phyloP scores from a whole-genome alignment of 208 protist species.

The Trypanosoma rangeli region DNA sequence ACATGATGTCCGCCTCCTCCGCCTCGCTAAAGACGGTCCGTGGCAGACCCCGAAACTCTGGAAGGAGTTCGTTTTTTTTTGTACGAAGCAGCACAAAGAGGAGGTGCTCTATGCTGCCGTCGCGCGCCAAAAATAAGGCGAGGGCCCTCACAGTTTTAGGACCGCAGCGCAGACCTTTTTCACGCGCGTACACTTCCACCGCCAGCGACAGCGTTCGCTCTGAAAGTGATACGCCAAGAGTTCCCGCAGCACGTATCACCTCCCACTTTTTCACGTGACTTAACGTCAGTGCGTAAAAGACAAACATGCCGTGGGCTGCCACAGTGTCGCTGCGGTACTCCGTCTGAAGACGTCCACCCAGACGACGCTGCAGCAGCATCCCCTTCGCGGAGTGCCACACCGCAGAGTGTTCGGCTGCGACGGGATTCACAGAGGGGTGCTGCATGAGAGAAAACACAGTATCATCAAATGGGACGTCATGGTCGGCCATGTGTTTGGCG shows the following conservation, averaged over 20 bases:
- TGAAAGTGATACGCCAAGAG: conserved; percentile 26
- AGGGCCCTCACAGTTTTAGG: conserved; percentile 63
- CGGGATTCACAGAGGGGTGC: conserved; percentile 67
- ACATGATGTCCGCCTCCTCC: conserved; percentile 28
- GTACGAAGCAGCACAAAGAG: conserved; percentile 59
- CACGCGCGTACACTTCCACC: conserved; percentile 49
- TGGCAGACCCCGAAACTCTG: conserved; percentile 41
- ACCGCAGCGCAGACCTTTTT: conserved; percentile 76
- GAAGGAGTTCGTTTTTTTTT: conserved; percentile 53
- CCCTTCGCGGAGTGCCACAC: conserved; percentile 49
- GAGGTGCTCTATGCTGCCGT: conserved; percentile 37
- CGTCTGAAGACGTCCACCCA: conserved; percentile 39
- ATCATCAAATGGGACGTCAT: conserved; percentile 58
- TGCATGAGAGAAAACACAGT: conserved; percentile 73
- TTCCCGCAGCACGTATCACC: conserved; percentile 40
- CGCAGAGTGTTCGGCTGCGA: conserved; percentile 29
- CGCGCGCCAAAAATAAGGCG: conserved; percentile 29
- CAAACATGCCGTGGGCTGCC: conserved; percentile 82
- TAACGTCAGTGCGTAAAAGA: conserved; percentile 77
- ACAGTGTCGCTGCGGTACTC: conserved; percentile 25
- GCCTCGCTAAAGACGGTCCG: conserved; percentile 36
- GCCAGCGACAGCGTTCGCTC: conserved; percentile 64
- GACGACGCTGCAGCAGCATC: conserved; percentile 68
- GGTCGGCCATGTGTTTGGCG: conserved; percentile 48
- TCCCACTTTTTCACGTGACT: conserved; percentile 81